A percentile compares a stretch with the other conserved stretches of the same genome.
phyloP scores from a whole-genome alignment of 441 rosid genomes.

The Populus trichocarpa region DNA sequence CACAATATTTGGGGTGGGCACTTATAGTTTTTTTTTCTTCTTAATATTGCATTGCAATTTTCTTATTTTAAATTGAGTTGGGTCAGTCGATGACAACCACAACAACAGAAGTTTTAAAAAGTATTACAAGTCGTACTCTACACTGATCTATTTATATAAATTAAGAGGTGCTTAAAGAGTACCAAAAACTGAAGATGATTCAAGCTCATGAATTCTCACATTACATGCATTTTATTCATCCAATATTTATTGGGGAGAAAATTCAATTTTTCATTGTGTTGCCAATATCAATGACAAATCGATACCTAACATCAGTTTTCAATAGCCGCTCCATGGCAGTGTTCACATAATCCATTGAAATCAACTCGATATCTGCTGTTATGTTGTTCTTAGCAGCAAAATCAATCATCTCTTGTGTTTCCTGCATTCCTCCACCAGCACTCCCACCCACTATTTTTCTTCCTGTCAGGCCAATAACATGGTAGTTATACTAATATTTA shows the following conservation, averaged over 20 bases:
- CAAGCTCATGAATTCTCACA: too few species aligned
- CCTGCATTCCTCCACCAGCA: constrained; percentile 40
- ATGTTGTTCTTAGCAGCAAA: constrained; percentile 43
- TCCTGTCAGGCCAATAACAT: constrained; percentile 6
- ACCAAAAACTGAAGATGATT: too few species aligned
- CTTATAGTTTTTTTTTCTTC: too few species aligned
- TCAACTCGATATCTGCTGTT: constrained; percentile 45
- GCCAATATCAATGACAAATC: constrained; percentile 54
- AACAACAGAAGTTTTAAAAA: too few species aligned
- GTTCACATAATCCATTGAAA: constrained; percentile 40
- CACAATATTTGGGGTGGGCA: too few species aligned
- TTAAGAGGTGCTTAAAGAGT: too few species aligned
- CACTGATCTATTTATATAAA: too few species aligned
- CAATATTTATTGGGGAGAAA: background rate
- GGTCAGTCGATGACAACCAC: too few species aligned
- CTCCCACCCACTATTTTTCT: constrained; percentile 39
- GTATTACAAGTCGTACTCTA: too few species aligned
- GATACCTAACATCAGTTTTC: constrained; percentile 45
- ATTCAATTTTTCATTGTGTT: constrained; percentile 21
- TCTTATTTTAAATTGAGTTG: too few species aligned
- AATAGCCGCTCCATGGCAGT: constrained; percentile 44
- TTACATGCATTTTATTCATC: background rate
- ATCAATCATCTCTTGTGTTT: constrained; percentile 46
- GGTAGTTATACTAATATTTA: background rate
- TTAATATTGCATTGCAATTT: too few species aligned